Conservation (phyloP, 164 flowering plant species). For the Cinnamomum micranthum region DNA sequence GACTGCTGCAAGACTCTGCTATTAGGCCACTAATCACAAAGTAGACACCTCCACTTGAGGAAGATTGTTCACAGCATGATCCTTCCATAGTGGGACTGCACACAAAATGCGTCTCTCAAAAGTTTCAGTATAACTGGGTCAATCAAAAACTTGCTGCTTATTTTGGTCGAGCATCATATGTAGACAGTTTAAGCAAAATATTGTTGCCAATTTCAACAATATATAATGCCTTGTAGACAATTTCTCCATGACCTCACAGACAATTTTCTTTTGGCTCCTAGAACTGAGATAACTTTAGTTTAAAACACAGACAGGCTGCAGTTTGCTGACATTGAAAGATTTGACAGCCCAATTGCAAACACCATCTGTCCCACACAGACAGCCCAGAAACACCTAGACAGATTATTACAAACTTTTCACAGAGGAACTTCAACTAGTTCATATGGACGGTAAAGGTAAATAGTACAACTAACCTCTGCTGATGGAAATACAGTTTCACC, state of each 20-base stretch:
- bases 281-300: too few species aligned
- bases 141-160: too few species aligned
- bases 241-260: neutral
- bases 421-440: neutral
- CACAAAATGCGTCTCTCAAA: too few species aligned
- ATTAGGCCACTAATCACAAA: neutral
- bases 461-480: slow-evolving; percentile 70
- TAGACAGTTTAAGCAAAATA: neutral
- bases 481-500: slow-evolving; percentile 95
- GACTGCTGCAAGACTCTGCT: neutral
- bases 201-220: neutral
- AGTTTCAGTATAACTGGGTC: neutral
- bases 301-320: neutral
- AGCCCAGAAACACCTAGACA: neutral
- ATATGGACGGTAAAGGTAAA: neutral
- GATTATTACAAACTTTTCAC: neutral
- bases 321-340: neutral
- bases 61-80: neutral
- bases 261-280: neutral
- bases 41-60: neutral
- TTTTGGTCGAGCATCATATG: neutral
- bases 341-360: neutral
- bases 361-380: neutral
- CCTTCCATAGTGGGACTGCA: neutral
- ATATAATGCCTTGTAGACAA: neutral